phyloP scores from a whole-genome alignment of 768 basidiomycete species.

The Leccinum truebloodii region DNA sequence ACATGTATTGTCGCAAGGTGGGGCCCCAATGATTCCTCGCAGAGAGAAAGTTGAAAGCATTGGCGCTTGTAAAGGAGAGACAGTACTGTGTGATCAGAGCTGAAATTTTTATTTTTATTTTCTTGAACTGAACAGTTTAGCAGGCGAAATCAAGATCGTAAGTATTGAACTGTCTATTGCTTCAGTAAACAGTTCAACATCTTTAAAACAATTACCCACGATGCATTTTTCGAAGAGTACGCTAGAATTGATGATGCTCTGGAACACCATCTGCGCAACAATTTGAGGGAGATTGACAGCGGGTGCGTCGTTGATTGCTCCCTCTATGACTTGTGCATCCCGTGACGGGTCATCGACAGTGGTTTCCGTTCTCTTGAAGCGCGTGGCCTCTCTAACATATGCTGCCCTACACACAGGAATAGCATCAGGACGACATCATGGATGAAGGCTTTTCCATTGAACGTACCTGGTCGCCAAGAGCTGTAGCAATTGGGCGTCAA shows the following conservation, averaged over 20 bases:
- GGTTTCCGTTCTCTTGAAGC: slow-evolving; percentile 24
- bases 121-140: not conserved
- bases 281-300: slow-evolving; percentile 24
- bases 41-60: not conserved
- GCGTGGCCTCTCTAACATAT: slow-evolving; percentile 28
- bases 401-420: slow-evolving; percentile 8
- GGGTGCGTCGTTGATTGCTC: slow-evolving; percentile 19
- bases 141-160: not conserved
- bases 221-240: slow-evolving; percentile 26
- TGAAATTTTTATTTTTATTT: too few relatives aligned
- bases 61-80: not conserved
- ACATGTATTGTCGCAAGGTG: too few relatives aligned
- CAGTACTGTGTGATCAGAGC: too few relatives aligned
- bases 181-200: not conserved
- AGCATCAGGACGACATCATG: not conserved
- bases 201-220: slow-evolving; percentile 6
- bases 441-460: too few relatives aligned
- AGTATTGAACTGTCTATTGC: slow-evolving; percentile 13
- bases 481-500: slow-evolving; percentile 22
- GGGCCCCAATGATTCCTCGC: not conserved
- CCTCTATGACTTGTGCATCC: slow-evolving; percentile 22
- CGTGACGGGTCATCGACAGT: slow-evolving; percentile 15
- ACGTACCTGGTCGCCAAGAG: slow-evolving; percentile 22
- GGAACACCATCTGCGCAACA: slow-evolving; percentile 21
- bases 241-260: slow-evolving; percentile 23